Percentiles rank a stretch among this genome's conserved stretches.
Evolutionary conservation across 1,139 yeast species (phyloP).

Genomic region (Debaryomyces fabryi): DNA sequence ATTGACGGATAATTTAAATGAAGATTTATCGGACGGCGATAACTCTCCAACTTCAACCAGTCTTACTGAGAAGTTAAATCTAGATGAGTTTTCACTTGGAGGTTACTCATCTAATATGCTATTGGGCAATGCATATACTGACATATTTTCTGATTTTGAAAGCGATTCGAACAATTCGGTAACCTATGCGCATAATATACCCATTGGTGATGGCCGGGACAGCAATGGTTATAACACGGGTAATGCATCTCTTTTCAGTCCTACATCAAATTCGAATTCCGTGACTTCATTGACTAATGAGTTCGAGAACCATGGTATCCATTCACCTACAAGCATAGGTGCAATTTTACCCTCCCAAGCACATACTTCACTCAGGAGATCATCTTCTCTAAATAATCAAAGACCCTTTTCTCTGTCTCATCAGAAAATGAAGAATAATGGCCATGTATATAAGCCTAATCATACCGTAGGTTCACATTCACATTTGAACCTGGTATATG

Average conservation of each 20-base stretch:
- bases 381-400: slow-evolving; percentile 19
- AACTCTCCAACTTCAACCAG: slow-evolving; percentile 9
- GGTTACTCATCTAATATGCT: slow-evolving; percentile 22
- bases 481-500: slow-evolving; percentile 5
- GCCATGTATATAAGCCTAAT: slow-evolving; percentile 37
- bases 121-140: slow-evolving; percentile 5
- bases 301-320: slow-evolving; percentile 31
- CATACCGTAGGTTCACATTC: slow-evolving; percentile 15
- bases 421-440: slow-evolving; percentile 29
- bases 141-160: slow-evolving; percentile 24
- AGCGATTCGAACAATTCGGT: slow-evolving; percentile 21
- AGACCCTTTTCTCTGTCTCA: slow-evolving; percentile 21
- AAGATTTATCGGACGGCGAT: slow-evolving; percentile 1
- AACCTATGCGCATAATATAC: background rate
- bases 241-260: slow-evolving; percentile 2
- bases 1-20: background rate
- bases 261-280: slow-evolving; percentile 14
- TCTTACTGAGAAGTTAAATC: slow-evolving; percentile 12
- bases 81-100: slow-evolving; percentile 24
- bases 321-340: slow-evolving; percentile 26
- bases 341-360: slow-evolving; percentile 9
- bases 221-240: slow-evolving; percentile 7
- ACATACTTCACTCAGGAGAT: slow-evolving; percentile 15
- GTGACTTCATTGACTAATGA: slow-evolving; percentile 31
- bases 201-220: background rate